phyloP scores from a whole-genome alignment of 352 stramenopile genomes.

The Aphanomyces cochlioides region DNA sequence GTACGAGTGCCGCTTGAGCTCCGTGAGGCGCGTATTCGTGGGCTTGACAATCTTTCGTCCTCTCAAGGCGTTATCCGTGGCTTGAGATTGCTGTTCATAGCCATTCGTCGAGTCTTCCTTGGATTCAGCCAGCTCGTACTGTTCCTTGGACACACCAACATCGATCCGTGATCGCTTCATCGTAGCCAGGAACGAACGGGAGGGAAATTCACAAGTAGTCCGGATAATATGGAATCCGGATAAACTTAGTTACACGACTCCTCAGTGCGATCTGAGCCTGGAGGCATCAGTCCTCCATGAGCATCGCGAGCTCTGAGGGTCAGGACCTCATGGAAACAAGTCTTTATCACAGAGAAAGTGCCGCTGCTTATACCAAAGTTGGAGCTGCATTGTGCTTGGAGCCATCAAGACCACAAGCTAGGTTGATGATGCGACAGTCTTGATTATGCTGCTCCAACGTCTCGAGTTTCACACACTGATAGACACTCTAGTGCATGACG shows the following conservation, averaged over 20 bases:
- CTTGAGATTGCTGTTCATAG: slow-evolving; percentile 11
- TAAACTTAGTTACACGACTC: not conserved
- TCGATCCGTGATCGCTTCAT: slow-evolving; percentile 73
- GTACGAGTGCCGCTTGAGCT: slow-evolving; percentile 51
- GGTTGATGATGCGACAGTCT: too few species aligned
- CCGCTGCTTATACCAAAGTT: too few species aligned
- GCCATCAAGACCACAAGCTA: too few species aligned
- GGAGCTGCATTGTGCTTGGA: too few species aligned
- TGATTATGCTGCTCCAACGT: too few species aligned
- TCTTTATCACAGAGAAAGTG: too few species aligned
- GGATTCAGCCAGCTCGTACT: slow-evolving; percentile 51
- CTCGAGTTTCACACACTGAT: too few species aligned
- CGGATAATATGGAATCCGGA: slow-evolving; percentile 24
- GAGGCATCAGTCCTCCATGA: not conserved
- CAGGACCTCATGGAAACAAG: too few species aligned
- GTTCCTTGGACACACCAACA: slow-evolving; percentile 66
- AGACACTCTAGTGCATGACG: too few species aligned
- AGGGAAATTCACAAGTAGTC: too few species aligned
- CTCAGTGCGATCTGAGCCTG: not conserved
- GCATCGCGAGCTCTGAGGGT: not conserved
- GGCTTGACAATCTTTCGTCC: slow-evolving; percentile 33
- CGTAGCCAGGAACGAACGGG: slow-evolving; percentile 15
- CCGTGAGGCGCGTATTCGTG: slow-evolving; percentile 24
- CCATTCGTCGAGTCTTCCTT: not conserved
- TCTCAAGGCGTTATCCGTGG: slow-evolving; percentile 41